These are phyloP conservation scores for Capsicum baccatum DNA, from an alignment of 257 asterid genomes.

Conservation along the genomic window DNA sequence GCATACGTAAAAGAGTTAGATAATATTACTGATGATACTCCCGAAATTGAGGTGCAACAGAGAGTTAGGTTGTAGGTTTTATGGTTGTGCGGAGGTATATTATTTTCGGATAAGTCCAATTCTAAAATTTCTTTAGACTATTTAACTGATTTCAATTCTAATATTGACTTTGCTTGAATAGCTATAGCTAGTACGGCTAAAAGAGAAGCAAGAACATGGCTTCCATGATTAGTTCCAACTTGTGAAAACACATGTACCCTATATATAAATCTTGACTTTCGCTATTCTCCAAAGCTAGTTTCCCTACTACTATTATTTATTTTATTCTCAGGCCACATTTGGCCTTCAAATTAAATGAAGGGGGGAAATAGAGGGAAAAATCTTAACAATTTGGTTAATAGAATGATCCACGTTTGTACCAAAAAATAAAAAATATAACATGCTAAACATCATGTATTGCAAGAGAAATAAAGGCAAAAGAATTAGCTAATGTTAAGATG, in stretches of 20 bases:
- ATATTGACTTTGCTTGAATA: not conserved
- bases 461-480: not conserved
- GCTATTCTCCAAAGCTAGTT: not conserved
- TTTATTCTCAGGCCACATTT: not conserved
- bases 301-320: not conserved
- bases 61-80: no score
- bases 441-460: conserved; percentile 16
- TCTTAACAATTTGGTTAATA: not conserved
- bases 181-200: not conserved
- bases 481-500: not conserved
- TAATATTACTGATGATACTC: no score
- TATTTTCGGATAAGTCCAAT: no score
- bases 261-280: not conserved
- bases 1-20: no score
- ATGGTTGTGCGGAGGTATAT: no score
- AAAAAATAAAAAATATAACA: not conserved
- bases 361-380: not conserved
- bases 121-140: no score
- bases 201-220: not conserved
- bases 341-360: no score
- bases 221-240: conserved; percentile 23
- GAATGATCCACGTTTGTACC: conserved; percentile 1
- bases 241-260: conserved; percentile 8
- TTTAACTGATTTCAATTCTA: no score
- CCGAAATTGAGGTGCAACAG: no score